Conservation (phyloP, 2,329 filamentous ascomycete genomes). For the Ophiostoma novo-ulmi region DNA sequence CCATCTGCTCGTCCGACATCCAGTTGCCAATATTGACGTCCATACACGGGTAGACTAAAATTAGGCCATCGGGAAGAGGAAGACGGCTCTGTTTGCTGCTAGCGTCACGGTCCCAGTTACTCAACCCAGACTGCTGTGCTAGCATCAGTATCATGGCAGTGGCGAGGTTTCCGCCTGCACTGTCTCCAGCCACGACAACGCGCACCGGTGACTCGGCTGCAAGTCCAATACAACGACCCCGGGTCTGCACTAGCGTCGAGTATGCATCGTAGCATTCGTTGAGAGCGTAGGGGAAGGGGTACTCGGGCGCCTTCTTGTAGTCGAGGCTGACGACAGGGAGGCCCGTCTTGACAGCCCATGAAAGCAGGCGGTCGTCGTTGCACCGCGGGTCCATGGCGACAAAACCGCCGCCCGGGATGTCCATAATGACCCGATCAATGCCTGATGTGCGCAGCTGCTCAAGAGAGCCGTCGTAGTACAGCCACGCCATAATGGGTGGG, state of each 20-base stretch:
- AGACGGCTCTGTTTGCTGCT: constrained; percentile 36
- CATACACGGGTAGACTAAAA: constrained; percentile 82
- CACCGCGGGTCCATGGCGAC: constrained; percentile 95
- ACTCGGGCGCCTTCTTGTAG: constrained; percentile 81
- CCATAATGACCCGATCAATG: constrained; percentile 67
- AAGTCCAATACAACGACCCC: constrained; percentile 71
- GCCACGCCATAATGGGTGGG: constrained; percentile 69
- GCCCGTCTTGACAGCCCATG: constrained; percentile 85
- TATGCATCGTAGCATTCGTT: constrained; percentile 89
- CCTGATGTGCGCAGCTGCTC: constrained; percentile 57
- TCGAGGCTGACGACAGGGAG: constrained; percentile 87
- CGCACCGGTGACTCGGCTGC: constrained; percentile 61
- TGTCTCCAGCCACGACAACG: constrained; percentile 72
- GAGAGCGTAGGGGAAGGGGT: constrained; percentile 76
- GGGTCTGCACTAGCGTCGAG: constrained; percentile 63
- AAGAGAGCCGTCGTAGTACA: constrained; percentile 89
- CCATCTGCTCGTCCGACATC: constrained; percentile 99
- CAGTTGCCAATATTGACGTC: constrained; percentile 98
- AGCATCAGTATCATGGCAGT: constrained; percentile 83
- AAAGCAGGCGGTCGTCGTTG: constrained; percentile 88
- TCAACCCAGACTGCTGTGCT: constrained; percentile 62
- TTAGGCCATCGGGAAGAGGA: constrained; percentile 70
- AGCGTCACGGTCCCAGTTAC: constrained; percentile 31
- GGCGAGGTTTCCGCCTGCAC: constrained; percentile 75
- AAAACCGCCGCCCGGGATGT: constrained; percentile 90